Evolutionary conservation across 306 rosid genomes (phyloP).

Genomic region (Lotus japonicus): DNA sequence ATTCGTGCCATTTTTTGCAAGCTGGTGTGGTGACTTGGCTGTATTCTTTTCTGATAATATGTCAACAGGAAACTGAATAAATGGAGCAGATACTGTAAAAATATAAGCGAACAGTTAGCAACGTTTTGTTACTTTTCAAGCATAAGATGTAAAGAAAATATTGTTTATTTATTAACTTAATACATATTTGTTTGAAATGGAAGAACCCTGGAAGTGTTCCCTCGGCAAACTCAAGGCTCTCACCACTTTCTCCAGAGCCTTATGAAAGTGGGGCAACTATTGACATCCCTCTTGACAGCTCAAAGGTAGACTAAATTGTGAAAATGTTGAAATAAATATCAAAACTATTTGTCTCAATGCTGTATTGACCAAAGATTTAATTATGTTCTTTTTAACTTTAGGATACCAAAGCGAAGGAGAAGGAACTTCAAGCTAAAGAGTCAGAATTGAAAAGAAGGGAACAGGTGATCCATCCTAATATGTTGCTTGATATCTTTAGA

Average conservation of each 20-base stretch:
- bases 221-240: slow-evolving; percentile 53
- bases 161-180: neutral
- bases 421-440: slow-evolving; percentile 80
- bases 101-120: neutral
- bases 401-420: slow-evolving; percentile 76
- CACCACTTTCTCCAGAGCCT: slow-evolving; percentile 81
- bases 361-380: slow-evolving; percentile 9
- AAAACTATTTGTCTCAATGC: slow-evolving; percentile 6
- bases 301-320: slow-evolving; percentile 38
- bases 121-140: slow-evolving; percentile 14
- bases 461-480: slow-evolving; percentile 50
- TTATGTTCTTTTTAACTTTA: slow-evolving; percentile 20
- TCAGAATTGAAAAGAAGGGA: slow-evolving; percentile 82
- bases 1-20: neutral
- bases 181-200: slow-evolving; percentile 17
- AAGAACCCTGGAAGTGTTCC: slow-evolving; percentile 60
- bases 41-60: neutral
- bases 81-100: neutral
- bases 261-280: slow-evolving; percentile 68
- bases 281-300: slow-evolving; percentile 63
- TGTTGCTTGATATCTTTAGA: neutral
- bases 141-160: neutral
- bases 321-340: slow-evolving; percentile 15
- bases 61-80: neutral
- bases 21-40: neutral